Evolutionary conservation across 306 rosid genomes (phyloP).

Genomic region (Sindora glabra): DNA sequence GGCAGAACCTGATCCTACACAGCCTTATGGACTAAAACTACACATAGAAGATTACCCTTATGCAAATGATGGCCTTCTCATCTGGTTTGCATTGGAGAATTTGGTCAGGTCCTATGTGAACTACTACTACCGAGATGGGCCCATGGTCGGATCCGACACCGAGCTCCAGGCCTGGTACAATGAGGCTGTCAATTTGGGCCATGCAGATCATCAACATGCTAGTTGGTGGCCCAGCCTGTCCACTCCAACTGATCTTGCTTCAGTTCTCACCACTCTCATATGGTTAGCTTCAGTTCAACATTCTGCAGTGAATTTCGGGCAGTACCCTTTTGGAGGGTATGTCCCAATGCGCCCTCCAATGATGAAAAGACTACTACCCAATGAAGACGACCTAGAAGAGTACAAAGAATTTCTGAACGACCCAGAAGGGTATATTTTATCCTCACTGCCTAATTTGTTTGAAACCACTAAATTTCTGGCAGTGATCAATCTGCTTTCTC

Average conservation of each 20-base stretch:
- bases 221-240: conserved; percentile 50
- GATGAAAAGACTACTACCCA: conserved; percentile 40
- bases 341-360: conserved; percentile 57
- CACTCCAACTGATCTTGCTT: conserved; percentile 25
- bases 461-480: background rate
- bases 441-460: background rate
- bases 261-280: conserved; percentile 42
- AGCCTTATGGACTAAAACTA: conserved; percentile 52
- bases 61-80: conserved; percentile 46
- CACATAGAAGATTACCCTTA: conserved; percentile 49
- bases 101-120: conserved; percentile 41
- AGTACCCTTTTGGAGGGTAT: conserved; percentile 57
- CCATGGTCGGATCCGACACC: conserved; percentile 14
- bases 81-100: conserved; percentile 52
- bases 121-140: conserved; percentile 25
- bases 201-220: conserved; percentile 36
- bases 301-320: conserved; percentile 57
- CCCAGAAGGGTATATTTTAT: conserved; percentile 16
- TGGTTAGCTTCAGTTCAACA: conserved; percentile 64
- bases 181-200: conserved; percentile 53
- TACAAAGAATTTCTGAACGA: conserved; percentile 29
- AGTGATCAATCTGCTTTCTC: background rate
- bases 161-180: conserved; percentile 57
- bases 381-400: conserved; percentile 42
- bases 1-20: conserved; percentile 50